These are phyloP conservation scores for Hypericum perforatum DNA, from an alignment of 345 rosid species.

Conservation along the genomic window DNA sequence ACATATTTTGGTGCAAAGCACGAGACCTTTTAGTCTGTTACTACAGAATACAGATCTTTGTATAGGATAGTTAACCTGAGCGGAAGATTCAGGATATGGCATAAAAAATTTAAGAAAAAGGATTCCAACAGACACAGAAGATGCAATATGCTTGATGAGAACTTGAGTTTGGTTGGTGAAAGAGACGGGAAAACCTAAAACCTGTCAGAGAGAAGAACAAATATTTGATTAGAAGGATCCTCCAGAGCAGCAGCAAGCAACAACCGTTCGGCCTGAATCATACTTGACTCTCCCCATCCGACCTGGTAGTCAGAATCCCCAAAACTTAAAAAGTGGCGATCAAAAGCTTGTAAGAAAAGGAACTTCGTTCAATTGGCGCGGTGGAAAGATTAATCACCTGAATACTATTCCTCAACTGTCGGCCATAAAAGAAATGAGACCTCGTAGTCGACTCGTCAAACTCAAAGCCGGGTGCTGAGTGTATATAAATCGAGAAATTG, in stretches of 20 bases:
- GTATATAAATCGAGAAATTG: background rate
- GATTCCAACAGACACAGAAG: too few relatives aligned
- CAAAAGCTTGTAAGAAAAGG: background rate
- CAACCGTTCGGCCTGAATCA: slow-evolving; percentile 84
- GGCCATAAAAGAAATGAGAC: slow-evolving; percentile 1
- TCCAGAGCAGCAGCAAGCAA: slow-evolving; percentile 59
- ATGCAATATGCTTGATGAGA: too few relatives aligned
- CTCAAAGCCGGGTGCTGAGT: background rate
- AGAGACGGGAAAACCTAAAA: slow-evolving; percentile 9
- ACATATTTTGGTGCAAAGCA: too few relatives aligned
- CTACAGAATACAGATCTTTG: too few relatives aligned
- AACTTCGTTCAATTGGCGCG: background rate
- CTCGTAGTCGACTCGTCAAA: background rate
- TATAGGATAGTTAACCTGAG: too few relatives aligned
- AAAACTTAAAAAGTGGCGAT: background rate
- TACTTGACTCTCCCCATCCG: slow-evolving; percentile 79
- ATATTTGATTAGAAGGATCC: slow-evolving; percentile 80
- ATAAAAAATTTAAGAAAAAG: too few relatives aligned
- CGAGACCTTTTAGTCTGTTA: too few relatives aligned
- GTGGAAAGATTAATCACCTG: too few relatives aligned
- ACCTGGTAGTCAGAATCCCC: slow-evolving; percentile 34
- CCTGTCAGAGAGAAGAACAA: slow-evolving; percentile 93
- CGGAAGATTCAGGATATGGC: too few relatives aligned
- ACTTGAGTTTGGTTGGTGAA: too few relatives aligned
- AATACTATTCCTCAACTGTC: background rate